Base-by-base conservation (phyloP, 768 basidiomycete genomes). In the Pisolithus sp. region DNA sequence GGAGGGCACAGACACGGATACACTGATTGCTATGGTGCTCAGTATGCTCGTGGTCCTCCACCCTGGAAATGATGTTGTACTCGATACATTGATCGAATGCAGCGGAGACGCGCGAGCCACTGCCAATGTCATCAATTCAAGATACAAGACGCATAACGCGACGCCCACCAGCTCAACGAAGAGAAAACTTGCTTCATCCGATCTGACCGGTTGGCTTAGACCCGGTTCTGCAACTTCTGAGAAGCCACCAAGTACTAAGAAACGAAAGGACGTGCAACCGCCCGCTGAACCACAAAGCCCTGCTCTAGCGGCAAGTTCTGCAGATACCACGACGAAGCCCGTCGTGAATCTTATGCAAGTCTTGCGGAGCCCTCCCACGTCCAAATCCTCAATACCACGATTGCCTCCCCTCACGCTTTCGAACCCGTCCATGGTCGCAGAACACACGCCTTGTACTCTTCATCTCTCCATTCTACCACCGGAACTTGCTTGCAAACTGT, bases 391-490 rank as follows among this genome's bases (percentile, higher is more conserved):
- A 15, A 31, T 51, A 37, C 57, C 57, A 5, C 73, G 76, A 47
- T 65, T 80, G 23, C 71, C 77, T n/a, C 88, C 88, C 6, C 65
- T 91, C 26, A 77, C 72, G 3, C 77, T 92, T 3, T 70, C 76
- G 6, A 84, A 73, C 43, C 81, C 89, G 17, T 66, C 73, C 17
- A 71, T 88, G 68, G 80, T 92, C 2, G 75, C 83, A 24, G 62
- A 80, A 56, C 78, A 91, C 62, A 85, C 80, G 0, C 85, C 90
- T 0, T 89, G 86, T 54, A 90, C 89, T 1, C 62, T 89, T 40
- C 88, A 91, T 63, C 66, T 71, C 17, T 80, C 82, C 12, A 62
- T 86, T 20, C 76, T 92, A 9, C 86, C 90, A 7, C 76, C 81
- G 2, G 83, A 89, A 44, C 77, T 92, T 17, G 89, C 90, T 0